Percentiles rank a stretch among this genome's conserved stretches.
Evolutionary conservation across 202 grass and related monocot genomes (phyloP).

Genomic region (Setaria italica): DNA sequence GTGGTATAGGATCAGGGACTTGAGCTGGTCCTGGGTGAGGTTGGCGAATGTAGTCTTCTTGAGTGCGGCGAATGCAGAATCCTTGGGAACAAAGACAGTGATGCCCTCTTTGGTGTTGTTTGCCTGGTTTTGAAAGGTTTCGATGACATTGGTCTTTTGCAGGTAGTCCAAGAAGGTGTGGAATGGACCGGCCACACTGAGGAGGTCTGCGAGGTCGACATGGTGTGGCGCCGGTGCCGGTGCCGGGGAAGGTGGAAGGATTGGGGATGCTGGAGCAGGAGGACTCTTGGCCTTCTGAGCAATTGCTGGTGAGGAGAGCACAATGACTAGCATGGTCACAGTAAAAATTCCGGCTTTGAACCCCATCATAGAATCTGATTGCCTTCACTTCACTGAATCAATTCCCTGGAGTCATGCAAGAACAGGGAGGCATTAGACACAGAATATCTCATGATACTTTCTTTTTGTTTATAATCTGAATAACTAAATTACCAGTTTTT

Average conservation of each 20-base stretch:
- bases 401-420: conserved; percentile 45
- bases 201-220: conserved; percentile 78
- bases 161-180: conserved; percentile 79
- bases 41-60: conserved; percentile 70
- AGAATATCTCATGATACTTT: neutral
- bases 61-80: conserved; percentile 74
- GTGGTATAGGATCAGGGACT: conserved; percentile 77
- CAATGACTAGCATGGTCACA: conserved; percentile 50
- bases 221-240: conserved; percentile 63
- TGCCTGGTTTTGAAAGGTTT: conserved; percentile 89
- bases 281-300: conserved; percentile 62
- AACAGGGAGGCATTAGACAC: conserved; percentile 24
- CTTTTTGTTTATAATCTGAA: neutral
- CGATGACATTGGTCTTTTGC: conserved; percentile 69
- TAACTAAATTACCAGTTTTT: neutral
- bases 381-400: conserved; percentile 24
- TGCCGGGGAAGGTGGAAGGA: conserved; percentile 66
- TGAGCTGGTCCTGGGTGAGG: conserved; percentile 83
- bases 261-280: conserved; percentile 47
- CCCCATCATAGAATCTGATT: conserved; percentile 56
- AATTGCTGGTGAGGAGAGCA: conserved; percentile 51
- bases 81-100: conserved; percentile 84
- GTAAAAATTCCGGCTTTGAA: conserved; percentile 44
- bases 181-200: conserved; percentile 88
- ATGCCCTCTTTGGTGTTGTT: conserved; percentile 80